These are phyloP conservation scores for Annulohypoxylon maeteangense DNA, from an alignment of 495 filamentous ascomycete genomes.

Conservation along the genomic window DNA sequence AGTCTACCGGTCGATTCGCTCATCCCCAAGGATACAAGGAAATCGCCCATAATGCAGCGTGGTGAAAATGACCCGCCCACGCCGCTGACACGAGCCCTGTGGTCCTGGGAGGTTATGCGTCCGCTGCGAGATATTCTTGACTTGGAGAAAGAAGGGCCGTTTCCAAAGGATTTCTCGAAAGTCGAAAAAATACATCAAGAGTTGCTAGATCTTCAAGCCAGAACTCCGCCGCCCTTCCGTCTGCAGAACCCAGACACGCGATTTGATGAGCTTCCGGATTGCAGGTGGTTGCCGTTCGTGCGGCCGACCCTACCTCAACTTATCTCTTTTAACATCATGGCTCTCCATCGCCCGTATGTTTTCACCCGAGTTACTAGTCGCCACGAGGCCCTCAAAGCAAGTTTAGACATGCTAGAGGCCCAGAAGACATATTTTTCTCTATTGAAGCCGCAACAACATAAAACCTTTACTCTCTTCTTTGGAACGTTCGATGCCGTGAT, in stretches of 20 bases:
- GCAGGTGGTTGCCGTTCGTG: conserved; percentile 63
- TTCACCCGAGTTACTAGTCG: conserved; percentile 65
- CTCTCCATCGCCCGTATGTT: conserved; percentile 71
- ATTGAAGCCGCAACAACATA: conserved; percentile 63
- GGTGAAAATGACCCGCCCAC: conserved; percentile 55
- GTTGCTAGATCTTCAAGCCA: conserved; percentile 57
- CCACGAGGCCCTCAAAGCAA: conserved; percentile 64
- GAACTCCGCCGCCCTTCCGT: conserved; percentile 64
- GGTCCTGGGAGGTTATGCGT: conserved; percentile 48
- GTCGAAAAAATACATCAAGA: conserved; percentile 65
- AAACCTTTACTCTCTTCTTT: conserved; percentile 65
- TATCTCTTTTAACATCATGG: conserved; percentile 65
- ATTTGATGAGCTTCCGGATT: conserved; percentile 61
- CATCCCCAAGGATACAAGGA: conserved; percentile 48
- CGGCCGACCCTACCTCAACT: conserved; percentile 60
- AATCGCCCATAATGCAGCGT: conserved; percentile 49
- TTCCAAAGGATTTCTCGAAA: conserved; percentile 61
- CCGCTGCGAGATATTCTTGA: conserved; percentile 53
- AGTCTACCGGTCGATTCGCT: conserved; percentile 54
- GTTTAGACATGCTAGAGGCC: conserved; percentile 64
- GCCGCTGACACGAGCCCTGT: conserved; percentile 54
- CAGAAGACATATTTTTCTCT: conserved; percentile 62
- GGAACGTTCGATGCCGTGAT: conserved; percentile 72
- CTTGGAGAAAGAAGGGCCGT: conserved; percentile 63
- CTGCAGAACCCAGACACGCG: conserved; percentile 64